Evolutionary conservation across 2,329 filamentous ascomycete genomes (phyloP).

Genomic region (Dactylellina sp.): DNA sequence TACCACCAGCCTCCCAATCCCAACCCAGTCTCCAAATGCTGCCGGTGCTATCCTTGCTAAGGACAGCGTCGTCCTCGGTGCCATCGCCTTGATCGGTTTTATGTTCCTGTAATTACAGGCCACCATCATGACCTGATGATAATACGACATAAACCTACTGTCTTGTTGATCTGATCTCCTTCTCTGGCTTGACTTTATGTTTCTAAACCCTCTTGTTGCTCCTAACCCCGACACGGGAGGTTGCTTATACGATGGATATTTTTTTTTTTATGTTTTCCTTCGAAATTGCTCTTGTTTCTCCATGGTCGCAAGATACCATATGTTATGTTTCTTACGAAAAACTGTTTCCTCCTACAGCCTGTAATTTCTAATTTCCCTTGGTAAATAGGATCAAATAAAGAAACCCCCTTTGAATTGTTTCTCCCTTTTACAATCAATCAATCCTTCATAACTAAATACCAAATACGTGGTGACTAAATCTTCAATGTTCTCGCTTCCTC

Average conservation of each 20-base stretch:
- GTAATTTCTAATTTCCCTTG: slow-evolving; percentile 49
- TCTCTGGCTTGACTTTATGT: neutral
- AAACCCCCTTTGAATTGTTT: neutral
- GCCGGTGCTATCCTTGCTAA: slow-evolving; percentile 44
- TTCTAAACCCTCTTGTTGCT: neutral
- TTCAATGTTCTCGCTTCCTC: neutral
- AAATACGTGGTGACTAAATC: neutral
- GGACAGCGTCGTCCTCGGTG: slow-evolving; percentile 40
- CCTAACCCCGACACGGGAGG: neutral
- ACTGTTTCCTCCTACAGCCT: slow-evolving; percentile 8
- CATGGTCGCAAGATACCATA: neutral
- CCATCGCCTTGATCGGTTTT: slow-evolving; percentile 50
- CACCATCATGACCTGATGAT: neutral
- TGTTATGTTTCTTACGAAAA: neutral
- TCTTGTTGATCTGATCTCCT: neutral
- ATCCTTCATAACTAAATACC: neutral
- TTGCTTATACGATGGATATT: neutral
- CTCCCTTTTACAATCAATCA: neutral
- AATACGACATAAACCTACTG: slow-evolving; percentile 3
- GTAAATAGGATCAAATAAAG: slow-evolving; percentile 29
- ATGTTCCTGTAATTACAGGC: slow-evolving; percentile 38
- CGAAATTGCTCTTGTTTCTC: neutral
- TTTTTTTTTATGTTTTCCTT: no score
- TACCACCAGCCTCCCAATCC: slow-evolving; percentile 40
- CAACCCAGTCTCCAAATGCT: slow-evolving; percentile 42